Conservation (phyloP, 2,329 filamentous ascomycete species). For the Fusarium xylarioides region DNA sequence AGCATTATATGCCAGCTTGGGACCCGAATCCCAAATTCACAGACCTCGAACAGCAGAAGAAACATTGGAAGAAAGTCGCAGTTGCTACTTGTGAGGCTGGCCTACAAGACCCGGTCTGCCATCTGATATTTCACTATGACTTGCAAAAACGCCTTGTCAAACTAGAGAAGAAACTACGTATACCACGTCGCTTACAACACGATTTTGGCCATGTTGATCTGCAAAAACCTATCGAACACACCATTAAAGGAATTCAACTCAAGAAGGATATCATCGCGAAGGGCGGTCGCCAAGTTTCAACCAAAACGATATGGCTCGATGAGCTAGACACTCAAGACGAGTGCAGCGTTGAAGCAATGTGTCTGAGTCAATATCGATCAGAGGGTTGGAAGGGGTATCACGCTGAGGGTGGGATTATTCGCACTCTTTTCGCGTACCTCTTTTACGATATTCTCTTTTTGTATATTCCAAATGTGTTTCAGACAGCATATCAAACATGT, state of each 20-base stretch:
- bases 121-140: constrained; percentile 93
- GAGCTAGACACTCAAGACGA: constrained; percentile 73
- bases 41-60: constrained; percentile 69
- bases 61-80: constrained; percentile 82
- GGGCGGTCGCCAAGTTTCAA: constrained; percentile 56
- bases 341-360: constrained; percentile 94
- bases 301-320: constrained; percentile 90
- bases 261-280: constrained; percentile 64
- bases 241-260: constrained; percentile 80
- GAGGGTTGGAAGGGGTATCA: constrained; percentile 96
- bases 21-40: constrained; percentile 52
- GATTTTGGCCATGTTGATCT: constrained; percentile 90
- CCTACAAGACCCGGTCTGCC: constrained; percentile 86
- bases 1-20: constrained; percentile 86
- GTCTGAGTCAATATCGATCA: constrained; percentile 82
- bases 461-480: constrained; percentile 96
- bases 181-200: constrained; percentile 87
- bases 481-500: constrained; percentile 93
- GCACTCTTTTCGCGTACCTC: constrained; percentile 90
- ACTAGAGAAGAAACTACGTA: constrained; percentile 83
- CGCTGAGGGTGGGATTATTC: constrained; percentile 87
- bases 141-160: constrained; percentile 93
- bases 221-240: constrained; percentile 77
- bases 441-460: constrained; percentile 94
- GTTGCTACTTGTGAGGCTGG: constrained; percentile 84